Percentiles rank a stretch among this genome's conserved stretches.
These are phyloP conservation scores for Penicillium sp. DNA, from an alignment of 2,329 filamentous ascomycete species.

Conservation along the genomic window DNA sequence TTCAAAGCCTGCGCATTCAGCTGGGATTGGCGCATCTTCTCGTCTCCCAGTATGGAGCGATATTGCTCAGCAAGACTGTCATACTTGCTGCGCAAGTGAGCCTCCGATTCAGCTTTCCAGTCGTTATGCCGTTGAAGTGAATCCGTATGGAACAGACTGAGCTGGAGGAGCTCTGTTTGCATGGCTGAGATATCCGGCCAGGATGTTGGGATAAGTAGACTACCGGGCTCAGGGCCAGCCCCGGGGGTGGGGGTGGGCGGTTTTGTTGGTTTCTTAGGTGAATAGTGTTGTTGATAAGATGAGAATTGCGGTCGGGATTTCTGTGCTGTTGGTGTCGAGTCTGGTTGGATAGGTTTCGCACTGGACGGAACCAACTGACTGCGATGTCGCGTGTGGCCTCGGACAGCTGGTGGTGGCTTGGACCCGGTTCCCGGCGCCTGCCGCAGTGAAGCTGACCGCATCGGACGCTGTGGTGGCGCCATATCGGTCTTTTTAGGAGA, in stretches of 20 bases:
- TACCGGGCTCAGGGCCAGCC: conserved; percentile 11
- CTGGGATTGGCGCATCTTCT: conserved; percentile 31
- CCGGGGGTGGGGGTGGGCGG: conserved; percentile 20
- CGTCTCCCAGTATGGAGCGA: conserved; percentile 27
- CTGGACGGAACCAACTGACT: conserved; percentile 30
- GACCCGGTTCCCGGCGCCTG: conserved; percentile 27
- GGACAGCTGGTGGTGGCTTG: conserved; percentile 10
- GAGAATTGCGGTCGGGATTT: conserved; percentile 31
- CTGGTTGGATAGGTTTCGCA: conserved; percentile 16
- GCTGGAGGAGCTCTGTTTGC: conserved; percentile 43
- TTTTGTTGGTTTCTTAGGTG: conserved; percentile 35
- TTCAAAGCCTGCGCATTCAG: conserved; percentile 35
- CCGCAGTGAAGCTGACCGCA: conserved; percentile 36
- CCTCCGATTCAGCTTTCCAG: conserved; percentile 31
- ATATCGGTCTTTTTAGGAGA: conserved; percentile 32
- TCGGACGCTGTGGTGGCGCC: conserved; percentile 32
- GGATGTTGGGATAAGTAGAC: conserved; percentile 25
- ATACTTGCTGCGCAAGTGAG: conserved; percentile 32
- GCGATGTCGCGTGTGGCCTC: conserved; percentile 33
- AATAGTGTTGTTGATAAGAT: conserved; percentile 37
- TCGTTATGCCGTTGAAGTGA: conserved; percentile 26
- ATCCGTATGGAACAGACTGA: conserved; percentile 37
- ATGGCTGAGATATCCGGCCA: conserved; percentile 35
- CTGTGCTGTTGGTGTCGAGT: conserved; percentile 16
- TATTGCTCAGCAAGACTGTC: conserved; percentile 34